A percentile compares a stretch with the other conserved stretches of the same genome.
Evolutionary conservation across 352 stramenopile species (phyloP).

Genomic region (Pythium myriotylum): DNA sequence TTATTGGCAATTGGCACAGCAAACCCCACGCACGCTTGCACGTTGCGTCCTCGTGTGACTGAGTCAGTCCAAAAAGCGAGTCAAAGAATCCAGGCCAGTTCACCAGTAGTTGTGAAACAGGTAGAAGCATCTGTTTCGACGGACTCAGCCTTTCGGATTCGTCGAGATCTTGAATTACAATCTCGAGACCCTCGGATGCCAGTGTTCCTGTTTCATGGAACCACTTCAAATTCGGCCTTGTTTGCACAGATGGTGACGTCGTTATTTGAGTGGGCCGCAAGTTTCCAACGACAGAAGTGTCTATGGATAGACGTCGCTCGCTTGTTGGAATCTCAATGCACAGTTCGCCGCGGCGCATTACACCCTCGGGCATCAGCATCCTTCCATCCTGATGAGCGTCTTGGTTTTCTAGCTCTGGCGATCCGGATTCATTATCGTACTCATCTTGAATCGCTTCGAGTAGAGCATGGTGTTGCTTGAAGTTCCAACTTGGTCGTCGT

Average conservation of each 20-base stretch:
- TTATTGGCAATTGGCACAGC: constrained; percentile 70
- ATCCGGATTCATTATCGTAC: constrained; percentile 31
- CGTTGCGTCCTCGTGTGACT: constrained; percentile 44
- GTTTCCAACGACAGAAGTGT: constrained; percentile 6
- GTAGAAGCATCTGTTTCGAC: background rate
- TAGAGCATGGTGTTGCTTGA: constrained; percentile 54
- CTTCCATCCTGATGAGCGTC: background rate
- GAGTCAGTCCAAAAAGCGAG: constrained; percentile 59
- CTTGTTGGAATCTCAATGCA: constrained; percentile 9
- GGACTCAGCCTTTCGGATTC: background rate
- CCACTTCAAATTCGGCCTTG: constrained; percentile 46
- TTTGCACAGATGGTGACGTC: constrained; percentile 45
- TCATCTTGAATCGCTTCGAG: constrained; percentile 59
- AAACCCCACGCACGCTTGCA: constrained; percentile 75
- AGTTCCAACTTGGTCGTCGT: constrained; percentile 66
- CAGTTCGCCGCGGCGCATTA: constrained; percentile 12
- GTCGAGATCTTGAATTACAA: background rate
- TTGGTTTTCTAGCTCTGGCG: constrained; percentile 2
- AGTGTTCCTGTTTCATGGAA: constrained; percentile 19
- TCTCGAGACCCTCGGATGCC: background rate
- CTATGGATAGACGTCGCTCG: constrained; percentile 23
- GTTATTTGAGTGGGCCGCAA: constrained; percentile 30
- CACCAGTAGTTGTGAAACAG: constrained; percentile 47
- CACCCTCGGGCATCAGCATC: background rate
- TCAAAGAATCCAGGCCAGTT: constrained; percentile 61